phyloP scores from a whole-genome alignment of 2,329 filamentous ascomycete species.

The Penicillium sp. region DNA sequence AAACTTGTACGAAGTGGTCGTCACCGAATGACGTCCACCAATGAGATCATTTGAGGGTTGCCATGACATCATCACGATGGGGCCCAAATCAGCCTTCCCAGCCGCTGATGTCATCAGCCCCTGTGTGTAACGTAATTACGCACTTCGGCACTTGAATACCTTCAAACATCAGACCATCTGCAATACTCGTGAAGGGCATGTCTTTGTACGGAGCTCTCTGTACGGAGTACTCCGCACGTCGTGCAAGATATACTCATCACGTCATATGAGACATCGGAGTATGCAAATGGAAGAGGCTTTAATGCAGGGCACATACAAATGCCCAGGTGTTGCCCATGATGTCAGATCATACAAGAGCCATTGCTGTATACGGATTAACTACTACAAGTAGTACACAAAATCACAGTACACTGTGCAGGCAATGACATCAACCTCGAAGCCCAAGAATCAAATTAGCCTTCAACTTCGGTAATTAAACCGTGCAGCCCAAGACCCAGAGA shows the following conservation, averaged over 20 bases:
- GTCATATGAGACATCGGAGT: too few species aligned
- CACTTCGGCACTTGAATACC: background rate
- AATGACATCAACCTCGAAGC: too few species aligned
- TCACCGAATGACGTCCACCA: slow-evolving; percentile 5
- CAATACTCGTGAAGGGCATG: background rate
- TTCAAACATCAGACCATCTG: too few species aligned
- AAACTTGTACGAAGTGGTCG: slow-evolving; percentile 16
- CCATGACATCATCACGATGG: slow-evolving; percentile 21
- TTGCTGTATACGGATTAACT: too few species aligned
- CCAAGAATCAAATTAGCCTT: background rate
- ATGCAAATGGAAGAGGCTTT: too few species aligned
- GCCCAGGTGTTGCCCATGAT: too few species aligned
- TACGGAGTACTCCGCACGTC: background rate
- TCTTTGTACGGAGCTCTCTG: background rate
- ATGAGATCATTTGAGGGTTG: background rate
- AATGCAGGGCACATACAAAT: too few species aligned
- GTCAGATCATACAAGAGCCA: too few species aligned
- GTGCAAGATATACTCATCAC: too few species aligned
- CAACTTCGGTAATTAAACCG: background rate
- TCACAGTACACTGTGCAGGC: too few species aligned
- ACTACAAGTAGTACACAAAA: too few species aligned
- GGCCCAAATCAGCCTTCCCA: slow-evolving; percentile 1
- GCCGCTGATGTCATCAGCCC: slow-evolving; percentile 25
- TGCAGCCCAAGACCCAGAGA: background rate
- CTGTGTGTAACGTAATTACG: background rate